Evolutionary conservation across 805 yeast genomes (phyloP).

Genomic region (Kodamaea laetipori): DNA sequence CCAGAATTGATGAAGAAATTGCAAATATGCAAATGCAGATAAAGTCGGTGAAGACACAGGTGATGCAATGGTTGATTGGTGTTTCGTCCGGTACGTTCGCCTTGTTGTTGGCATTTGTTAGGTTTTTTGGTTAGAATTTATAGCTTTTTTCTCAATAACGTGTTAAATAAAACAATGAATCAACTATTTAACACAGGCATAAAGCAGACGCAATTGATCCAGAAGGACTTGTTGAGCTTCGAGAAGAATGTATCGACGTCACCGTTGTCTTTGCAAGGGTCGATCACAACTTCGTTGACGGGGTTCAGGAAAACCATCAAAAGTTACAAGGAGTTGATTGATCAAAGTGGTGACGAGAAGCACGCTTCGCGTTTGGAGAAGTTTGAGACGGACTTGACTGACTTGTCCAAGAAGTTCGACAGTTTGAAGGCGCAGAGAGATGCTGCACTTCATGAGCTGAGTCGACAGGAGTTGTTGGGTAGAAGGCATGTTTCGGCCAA

Average conservation of each 20-base stretch:
- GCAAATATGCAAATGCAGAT: slow-evolving; percentile 94
- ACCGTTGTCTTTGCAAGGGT: slow-evolving; percentile 75
- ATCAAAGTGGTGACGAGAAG: slow-evolving; percentile 58
- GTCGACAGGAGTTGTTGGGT: slow-evolving; percentile 57
- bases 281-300: slow-evolving; percentile 77
- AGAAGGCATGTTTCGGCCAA: slow-evolving; percentile 35
- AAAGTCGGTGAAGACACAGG: slow-evolving; percentile 93
- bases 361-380: slow-evolving; percentile 54
- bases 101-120: slow-evolving; percentile 84
- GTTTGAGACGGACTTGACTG: slow-evolving; percentile 51
- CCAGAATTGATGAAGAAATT: slow-evolving; percentile 93
- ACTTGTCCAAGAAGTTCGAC: slow-evolving; percentile 53
- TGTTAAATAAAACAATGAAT: slow-evolving; percentile 47
- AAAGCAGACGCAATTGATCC: slow-evolving; percentile 75
- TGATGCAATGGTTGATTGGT: slow-evolving; percentile 97
- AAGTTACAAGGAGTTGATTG: slow-evolving; percentile 60
- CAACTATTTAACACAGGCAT: slow-evolving; percentile 87
- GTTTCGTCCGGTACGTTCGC: slow-evolving; percentile 98
- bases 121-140: slow-evolving; percentile 61
- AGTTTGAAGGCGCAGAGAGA: slow-evolving; percentile 59
- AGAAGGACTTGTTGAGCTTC: slow-evolving; percentile 66
- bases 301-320: slow-evolving; percentile 74
- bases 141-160: slow-evolving; percentile 2
- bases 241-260: slow-evolving; percentile 66
- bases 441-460: slow-evolving; percentile 46